Evolutionary conservation across 2,329 filamentous ascomycete genomes (phyloP), one percentile per base, ranked within the genome.

Genomic region (Malbranchea zuffiana): DNA sequence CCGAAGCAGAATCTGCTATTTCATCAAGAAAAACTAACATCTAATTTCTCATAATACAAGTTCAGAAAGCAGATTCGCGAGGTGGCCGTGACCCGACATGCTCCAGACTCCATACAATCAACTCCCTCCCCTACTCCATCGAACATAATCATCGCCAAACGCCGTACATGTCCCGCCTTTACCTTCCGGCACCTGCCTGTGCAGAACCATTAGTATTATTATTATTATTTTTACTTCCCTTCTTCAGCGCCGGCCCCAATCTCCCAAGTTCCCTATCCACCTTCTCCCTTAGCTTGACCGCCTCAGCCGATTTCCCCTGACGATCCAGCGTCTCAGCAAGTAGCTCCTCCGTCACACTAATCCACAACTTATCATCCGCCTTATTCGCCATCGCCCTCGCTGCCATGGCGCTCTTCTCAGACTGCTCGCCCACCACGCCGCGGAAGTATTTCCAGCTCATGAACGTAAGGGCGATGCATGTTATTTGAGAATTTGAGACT

Each of bases 361-460:
- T 78, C 82, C 82, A 87, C 34, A 86, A 60, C 11, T 75, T 65
- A 51, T 83, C 82, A 15, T 79, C 78, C 47, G 77, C 80, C 53
- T 74, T 74, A 45, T 73, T 71, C 4, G 80, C 79, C 62, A 82
- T 78, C 27, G 71, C 71, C 16, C 72, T 70, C 16, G 77, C 80
- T 1, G 82, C 81, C 45, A 72, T 71, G 3, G 80, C 79, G 51
- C 80, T 82, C 61, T 86, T 86, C 41, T 83, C 69, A 0, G 81
- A 80, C 56, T 87, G 82, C 41, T 82, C 80, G 33, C 85, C 85
- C 3, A 92, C 75, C 10, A 87, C 80, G 41, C 81, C 80, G 30
- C 80, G 78, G 57, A 87, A 95, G 51, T 94, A 81, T 35, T 78
- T 74, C 51, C 73, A 77, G 35, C 82, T 80, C 81, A 95, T 92